Conservation (phyloP, 2,329 filamentous ascomycete species). For the Penicillium sp. region DNA sequence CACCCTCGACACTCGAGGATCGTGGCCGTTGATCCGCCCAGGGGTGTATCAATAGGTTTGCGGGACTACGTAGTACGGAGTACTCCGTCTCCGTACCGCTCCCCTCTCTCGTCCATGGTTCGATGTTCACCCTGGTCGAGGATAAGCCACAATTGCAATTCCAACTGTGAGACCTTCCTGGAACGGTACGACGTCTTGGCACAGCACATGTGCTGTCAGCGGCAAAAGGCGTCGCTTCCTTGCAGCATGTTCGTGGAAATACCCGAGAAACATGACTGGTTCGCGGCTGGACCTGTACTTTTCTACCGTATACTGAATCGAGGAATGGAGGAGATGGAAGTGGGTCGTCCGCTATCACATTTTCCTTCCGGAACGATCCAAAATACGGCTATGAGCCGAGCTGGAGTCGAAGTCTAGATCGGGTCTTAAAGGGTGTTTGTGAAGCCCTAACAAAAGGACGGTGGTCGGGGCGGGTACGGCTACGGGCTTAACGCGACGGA, state of each 20-base stretch:
- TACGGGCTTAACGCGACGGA: conserved; percentile 19
- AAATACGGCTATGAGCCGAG: no score
- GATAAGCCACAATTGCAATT: conserved; percentile 2
- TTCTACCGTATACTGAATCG: background rate
- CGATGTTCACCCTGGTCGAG: background rate
- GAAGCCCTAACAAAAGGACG: background rate
- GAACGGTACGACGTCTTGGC: conserved; percentile 6
- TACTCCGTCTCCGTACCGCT: background rate
- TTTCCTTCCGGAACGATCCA: background rate
- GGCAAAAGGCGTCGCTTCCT: conserved; percentile 1
- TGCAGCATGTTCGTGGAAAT: background rate
- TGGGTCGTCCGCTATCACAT: background rate
- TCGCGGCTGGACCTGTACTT: background rate
- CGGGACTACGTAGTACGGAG: conserved; percentile 3
- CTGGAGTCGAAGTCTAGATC: background rate
- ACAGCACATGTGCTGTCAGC: conserved; percentile 6
- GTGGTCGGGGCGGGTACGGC: conserved; percentile 4
- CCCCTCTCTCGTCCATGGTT: conserved; percentile 14
- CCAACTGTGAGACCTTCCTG: conserved; percentile 13
- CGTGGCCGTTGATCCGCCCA: conserved; percentile 30
- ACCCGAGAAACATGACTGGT: background rate
- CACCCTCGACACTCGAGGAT: conserved; percentile 17
- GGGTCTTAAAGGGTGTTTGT: background rate
- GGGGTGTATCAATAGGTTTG: conserved; percentile 14
- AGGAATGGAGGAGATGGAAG: background rate